phyloP scores from a whole-genome alignment of 768 basidiomycete genomes.

The Cystobasidium tubakii region DNA sequence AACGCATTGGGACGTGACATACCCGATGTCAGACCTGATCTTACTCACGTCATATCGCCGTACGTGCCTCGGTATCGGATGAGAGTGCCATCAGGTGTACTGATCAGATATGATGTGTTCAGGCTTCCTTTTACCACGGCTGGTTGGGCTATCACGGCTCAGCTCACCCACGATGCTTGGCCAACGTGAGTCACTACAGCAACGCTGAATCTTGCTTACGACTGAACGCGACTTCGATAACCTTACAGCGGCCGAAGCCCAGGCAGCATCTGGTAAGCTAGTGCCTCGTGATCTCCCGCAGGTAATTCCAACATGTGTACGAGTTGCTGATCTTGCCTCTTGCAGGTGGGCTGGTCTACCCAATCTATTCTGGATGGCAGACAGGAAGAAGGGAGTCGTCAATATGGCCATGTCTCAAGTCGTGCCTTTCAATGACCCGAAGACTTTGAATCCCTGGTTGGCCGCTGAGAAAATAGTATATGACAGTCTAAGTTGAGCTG shows the following conservation, averaged over 20 bases:
- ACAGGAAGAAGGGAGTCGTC: constrained; percentile 28
- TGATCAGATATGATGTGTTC: neutral
- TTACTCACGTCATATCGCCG: neutral
- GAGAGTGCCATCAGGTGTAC: too few relatives aligned
- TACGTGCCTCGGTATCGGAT: neutral
- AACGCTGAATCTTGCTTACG: neutral
- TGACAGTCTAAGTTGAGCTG: constrained; percentile 7
- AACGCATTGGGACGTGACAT: neutral
- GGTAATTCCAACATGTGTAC: too few relatives aligned
- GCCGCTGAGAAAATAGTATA: constrained; percentile 31
- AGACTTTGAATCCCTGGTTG: constrained; percentile 21
- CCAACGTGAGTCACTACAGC: constrained; percentile 4
- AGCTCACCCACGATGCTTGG: constrained; percentile 16
- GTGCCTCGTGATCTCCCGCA: neutral
- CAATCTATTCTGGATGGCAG: constrained; percentile 36
- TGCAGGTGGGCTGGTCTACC: constrained; percentile 29
- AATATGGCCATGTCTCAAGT: constrained; percentile 24
- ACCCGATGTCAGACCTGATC: neutral
- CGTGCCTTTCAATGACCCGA: constrained; percentile 28
- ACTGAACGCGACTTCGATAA: neutral
- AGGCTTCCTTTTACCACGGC: neutral
- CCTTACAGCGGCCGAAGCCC: constrained; percentile 2
- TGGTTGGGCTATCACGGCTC: constrained; percentile 8
- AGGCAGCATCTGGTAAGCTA: constrained; percentile 16
- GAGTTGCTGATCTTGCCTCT: neutral